A percentile compares a stretch with the other conserved stretches of the same genome.
Conservation (phyloP, 257 asterid genomes). For the Agastache rugosa region DNA sequence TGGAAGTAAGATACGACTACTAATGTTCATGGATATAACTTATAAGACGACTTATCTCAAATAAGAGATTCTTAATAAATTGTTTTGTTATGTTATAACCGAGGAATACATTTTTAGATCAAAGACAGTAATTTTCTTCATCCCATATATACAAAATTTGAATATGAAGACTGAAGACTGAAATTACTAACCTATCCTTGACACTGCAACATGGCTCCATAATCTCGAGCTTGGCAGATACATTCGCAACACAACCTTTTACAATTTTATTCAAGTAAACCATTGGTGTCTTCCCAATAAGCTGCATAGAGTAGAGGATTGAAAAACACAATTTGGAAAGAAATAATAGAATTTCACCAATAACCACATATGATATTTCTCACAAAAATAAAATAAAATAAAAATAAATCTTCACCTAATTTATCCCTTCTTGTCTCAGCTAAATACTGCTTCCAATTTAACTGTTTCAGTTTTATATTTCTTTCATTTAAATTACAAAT, state of each 20-base stretch:
- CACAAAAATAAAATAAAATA: too few species aligned
- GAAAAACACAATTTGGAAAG: not conserved
- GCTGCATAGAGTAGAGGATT: constrained; percentile 48
- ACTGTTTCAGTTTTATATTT: not conserved
- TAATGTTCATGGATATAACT: constrained; percentile 1
- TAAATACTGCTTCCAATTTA: not conserved
- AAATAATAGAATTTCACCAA: not conserved
- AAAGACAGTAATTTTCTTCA: not conserved
- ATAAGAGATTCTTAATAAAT: not conserved
- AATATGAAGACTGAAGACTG: constrained; percentile 20
- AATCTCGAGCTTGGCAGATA: constrained; percentile 85
- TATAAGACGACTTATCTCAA: not conserved
- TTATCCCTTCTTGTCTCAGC: not conserved
- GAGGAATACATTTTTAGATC: not conserved
- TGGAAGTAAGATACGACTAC: constrained; percentile 48
- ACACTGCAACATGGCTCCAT: constrained; percentile 98
- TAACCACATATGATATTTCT: not conserved
- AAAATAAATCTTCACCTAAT: not conserved
- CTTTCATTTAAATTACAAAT: not conserved
- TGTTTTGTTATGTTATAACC: not conserved
- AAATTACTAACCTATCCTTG: constrained; percentile 74
- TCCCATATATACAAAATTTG: not conserved
- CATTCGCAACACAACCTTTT: constrained; percentile 74
- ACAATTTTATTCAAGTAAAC: constrained; percentile 72
- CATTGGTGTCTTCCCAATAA: constrained; percentile 92